Evolutionary conservation across 306 rosid species (phyloP).

Genomic region (Cicer judaicum): DNA sequence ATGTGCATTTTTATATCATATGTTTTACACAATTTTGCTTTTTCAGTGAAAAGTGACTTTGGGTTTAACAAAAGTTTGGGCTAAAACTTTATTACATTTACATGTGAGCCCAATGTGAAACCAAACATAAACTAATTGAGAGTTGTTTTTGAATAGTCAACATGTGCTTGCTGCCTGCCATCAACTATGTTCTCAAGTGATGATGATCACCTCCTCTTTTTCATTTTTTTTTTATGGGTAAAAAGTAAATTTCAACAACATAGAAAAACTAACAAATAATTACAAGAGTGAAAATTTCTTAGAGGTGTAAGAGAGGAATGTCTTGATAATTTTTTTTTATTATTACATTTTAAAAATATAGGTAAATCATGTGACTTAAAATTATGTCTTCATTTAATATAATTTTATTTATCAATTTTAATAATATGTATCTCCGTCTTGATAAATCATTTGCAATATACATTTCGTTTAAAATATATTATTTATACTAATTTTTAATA

Average conservation of each 20-base stretch:
- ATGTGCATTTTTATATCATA: background rate
- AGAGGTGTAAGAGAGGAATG: background rate
- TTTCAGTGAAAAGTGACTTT: background rate
- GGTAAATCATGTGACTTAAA: no score
- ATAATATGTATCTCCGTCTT: no score
- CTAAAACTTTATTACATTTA: background rate
- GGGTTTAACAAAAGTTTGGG: background rate
- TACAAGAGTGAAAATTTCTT: background rate
- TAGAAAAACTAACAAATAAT: no score
- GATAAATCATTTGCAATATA: no score
- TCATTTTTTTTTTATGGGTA: background rate
- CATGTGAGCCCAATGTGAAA: background rate
- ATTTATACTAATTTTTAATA: no score
- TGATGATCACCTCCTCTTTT: background rate
- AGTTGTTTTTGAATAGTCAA: background rate
- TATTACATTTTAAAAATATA: no score
- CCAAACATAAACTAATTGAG: background rate
- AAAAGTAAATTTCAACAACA: background rate
- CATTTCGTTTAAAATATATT: no score
- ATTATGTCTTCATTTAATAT: no score
- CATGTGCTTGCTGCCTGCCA: conserved; percentile 1
- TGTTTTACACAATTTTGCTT: background rate
- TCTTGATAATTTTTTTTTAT: no score
- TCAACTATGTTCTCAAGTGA: background rate
- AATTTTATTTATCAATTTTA: no score